Evolutionary conservation across 2,329 filamentous ascomycete species (phyloP), one percentile per base, ranked within the genome.

Genomic region (Canariomyces notabilis): DNA sequence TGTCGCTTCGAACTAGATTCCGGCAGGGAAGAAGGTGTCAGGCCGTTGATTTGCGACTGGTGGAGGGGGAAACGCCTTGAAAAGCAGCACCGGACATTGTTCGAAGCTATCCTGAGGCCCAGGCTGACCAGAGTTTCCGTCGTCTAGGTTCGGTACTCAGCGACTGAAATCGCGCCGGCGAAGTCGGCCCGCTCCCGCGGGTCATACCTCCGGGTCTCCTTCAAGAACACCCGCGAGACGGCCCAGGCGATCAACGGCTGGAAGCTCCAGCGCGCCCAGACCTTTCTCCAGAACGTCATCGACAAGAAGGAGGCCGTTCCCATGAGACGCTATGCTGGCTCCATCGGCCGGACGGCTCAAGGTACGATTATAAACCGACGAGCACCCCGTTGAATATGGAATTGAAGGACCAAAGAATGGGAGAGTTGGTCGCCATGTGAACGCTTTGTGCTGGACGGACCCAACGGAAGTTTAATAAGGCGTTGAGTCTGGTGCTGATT

Each of bases 151-250:
- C 89, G 90, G 76, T 96, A 96, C 89, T 89, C 89, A 75, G 87
- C 87, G 71, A 87, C 84, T 69, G 81, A 89, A 72, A 91, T 94
- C 71, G 79, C 85, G 66, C 76, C 83, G 73, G 80, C 84, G 64
- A 96, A 95, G 83, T 95, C 88, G 77, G 93, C 93, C 75, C 89
- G 91, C 79, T 87, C 91, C 70, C 90, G 93, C 76, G 93, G 94
- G 75, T 89, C 90, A 72, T 98, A 97, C 82, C 87, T 98, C 67
- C 89, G 93, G 72, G 91, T 97, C 65, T 95, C 88, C 65, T 98
- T 96, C 88, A 98, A 98, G 86, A 98, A 98, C 85, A 98, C 93
- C 72, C 89, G 93, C 70, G 94, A 98, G 82, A 96, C 91, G 62
- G 93, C 94, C 59, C 93, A 97, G 81, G 90, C 90, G 67, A 95